phyloP scores from a whole-genome alignment of 2,329 filamentous ascomycete species.

The Boeremia exigua region DNA sequence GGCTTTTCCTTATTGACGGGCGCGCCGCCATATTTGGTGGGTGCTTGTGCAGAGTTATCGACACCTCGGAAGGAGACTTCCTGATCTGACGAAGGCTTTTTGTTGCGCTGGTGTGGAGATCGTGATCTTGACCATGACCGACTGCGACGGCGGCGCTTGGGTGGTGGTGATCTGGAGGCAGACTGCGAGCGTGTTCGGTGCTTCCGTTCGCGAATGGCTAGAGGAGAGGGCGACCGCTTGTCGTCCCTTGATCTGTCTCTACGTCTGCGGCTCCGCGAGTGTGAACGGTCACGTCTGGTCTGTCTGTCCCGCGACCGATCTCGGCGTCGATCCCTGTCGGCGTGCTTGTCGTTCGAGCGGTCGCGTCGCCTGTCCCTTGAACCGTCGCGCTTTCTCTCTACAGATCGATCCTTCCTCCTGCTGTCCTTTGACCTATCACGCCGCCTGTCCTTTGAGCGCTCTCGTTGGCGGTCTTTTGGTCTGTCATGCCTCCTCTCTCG shows the following conservation, averaged over 20 bases:
- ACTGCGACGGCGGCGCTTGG: conserved; percentile 44
- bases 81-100: conserved; percentile 55
- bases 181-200: conserved; percentile 35
- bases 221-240: conserved; percentile 34
- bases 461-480: conserved; percentile 14
- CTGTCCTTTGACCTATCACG: conserved; percentile 27
- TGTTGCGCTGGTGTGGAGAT: conserved; percentile 50
- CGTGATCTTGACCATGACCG: conserved; percentile 49
- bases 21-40: conserved; percentile 42
- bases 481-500: conserved; percentile 22
- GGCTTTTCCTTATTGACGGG: conserved; percentile 77
- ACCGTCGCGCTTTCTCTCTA: conserved; percentile 24
- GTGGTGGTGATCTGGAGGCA: conserved; percentile 34
- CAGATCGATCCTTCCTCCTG: conserved; percentile 13
- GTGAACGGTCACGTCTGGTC: conserved; percentile 17
- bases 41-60: conserved; percentile 37
- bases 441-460: conserved; percentile 26
- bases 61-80: conserved; percentile 52
- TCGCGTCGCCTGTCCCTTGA: conserved; percentile 20
- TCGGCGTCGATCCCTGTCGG: conserved; percentile 15
- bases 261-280: conserved; percentile 23
- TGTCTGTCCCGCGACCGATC: conserved; percentile 21
- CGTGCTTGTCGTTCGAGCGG: conserved; percentile 26
- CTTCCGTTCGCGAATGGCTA: conserved; percentile 31
- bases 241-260: conserved; percentile 22